Conservation (phyloP, 495 filamentous ascomycete genomes). For the Podospora sp. region DNA sequence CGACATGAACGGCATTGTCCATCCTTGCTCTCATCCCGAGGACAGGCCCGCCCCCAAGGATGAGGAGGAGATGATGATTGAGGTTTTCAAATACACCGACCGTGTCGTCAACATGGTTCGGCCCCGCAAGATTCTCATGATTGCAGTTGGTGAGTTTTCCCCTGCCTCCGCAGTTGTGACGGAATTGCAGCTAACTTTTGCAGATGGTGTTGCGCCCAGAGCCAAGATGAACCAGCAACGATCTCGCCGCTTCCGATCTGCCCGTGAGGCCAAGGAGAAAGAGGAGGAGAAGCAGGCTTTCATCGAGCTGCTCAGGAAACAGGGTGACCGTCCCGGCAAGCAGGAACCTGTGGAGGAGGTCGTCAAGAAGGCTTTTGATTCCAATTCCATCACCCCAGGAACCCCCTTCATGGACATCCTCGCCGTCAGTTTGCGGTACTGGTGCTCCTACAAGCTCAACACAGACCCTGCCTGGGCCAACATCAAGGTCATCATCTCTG, state of each 20-base stretch:
- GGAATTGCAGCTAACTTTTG: slow-evolving; percentile 37
- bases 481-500: slow-evolving; percentile 97
- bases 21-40: slow-evolving; percentile 98
- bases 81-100: slow-evolving; percentile 96
- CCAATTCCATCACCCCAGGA: slow-evolving; percentile 96
- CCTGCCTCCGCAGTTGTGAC: neutral
- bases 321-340: slow-evolving; percentile 64
- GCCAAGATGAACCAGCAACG: slow-evolving; percentile 99
- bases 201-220: slow-evolving; percentile 90
- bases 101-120: slow-evolving; percentile 98
- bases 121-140: slow-evolving; percentile 93
- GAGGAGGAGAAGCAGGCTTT: slow-evolving; percentile 89
- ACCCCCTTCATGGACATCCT: slow-evolving; percentile 99
- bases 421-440: slow-evolving; percentile 88
- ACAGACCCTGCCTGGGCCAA: slow-evolving; percentile 96
- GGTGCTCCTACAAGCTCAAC: slow-evolving; percentile 95
- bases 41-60: slow-evolving; percentile 86
- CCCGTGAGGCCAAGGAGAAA: slow-evolving; percentile 91
- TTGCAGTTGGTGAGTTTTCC: slow-evolving; percentile 81
- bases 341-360: slow-evolving; percentile 64
- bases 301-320: slow-evolving; percentile 73
- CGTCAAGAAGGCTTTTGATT: slow-evolving; percentile 93
- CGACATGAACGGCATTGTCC: slow-evolving; percentile 99
- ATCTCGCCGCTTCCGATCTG: slow-evolving; percentile 85
- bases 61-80: slow-evolving; percentile 99